Percentiles rank a stretch among this genome's conserved stretches.
Evolutionary conservation across 805 yeast genomes (phyloP).

Genomic region (Limtongia smithiae): DNA sequence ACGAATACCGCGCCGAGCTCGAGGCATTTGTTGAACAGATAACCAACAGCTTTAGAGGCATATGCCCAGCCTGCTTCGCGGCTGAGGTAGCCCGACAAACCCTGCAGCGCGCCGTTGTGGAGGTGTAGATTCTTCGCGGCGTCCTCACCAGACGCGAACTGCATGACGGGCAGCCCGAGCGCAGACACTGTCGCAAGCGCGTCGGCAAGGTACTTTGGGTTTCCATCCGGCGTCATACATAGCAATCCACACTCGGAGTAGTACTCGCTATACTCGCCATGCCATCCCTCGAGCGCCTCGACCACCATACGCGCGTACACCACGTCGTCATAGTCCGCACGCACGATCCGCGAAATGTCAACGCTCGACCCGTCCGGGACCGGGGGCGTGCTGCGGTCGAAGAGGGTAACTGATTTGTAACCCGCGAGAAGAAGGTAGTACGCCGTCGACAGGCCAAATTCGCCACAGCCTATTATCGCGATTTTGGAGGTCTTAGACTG

Average conservation of each 20-base stretch:
- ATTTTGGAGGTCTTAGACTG: conserved; percentile 31
- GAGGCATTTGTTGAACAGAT: conserved; percentile 10
- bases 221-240: conserved; percentile 15
- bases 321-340: conserved; percentile 47
- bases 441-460: conserved; percentile 52
- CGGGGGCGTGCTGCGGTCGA: conserved; percentile 30
- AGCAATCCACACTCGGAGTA: conserved; percentile 26
- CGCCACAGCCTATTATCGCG: conserved; percentile 53
- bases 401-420: conserved; percentile 17
- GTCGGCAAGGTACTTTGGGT: conserved; percentile 19
- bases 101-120: conserved; percentile 33
- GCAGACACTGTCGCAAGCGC: conserved; percentile 16
- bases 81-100: conserved; percentile 34
- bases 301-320: conserved; percentile 45
- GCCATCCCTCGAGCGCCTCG: conserved; percentile 43
- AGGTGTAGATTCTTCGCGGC: conserved; percentile 26
- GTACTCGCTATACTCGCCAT: conserved; percentile 34
- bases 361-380: conserved; percentile 41
- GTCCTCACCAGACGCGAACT: conserved; percentile 6
- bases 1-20: conserved; percentile 24
- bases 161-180: conserved; percentile 18
- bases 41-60: conserved; percentile 19
- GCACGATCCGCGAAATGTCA: conserved; percentile 49
- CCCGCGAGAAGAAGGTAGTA: conserved; percentile 38
- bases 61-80: conserved; percentile 31